Base-by-base conservation (phyloP, 345 rosid species). In the Euphorbia peplus region DNA sequence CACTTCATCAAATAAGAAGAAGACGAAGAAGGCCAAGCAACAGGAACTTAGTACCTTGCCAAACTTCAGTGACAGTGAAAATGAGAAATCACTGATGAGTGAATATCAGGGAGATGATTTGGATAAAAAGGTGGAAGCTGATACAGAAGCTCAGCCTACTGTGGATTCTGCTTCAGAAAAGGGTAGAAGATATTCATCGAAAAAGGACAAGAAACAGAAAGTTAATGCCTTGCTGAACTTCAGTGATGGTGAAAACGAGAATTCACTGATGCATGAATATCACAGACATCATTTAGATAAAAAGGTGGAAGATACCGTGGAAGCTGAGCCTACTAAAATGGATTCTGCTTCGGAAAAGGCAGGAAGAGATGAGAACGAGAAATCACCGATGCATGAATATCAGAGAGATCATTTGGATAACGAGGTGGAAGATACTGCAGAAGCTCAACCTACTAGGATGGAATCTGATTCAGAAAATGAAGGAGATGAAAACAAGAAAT, bases 21-120 rank as follows among this genome's bases (percentile, higher is more conserved):
- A 73, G 71, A 70, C 60, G 37, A 70, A 53, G 35, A 42, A 73
- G 71, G 71, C 60, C 65, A 80, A 73, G 52, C 73, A 78, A 66
- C 62, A 64, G 18, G 58, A 30, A 68, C 67, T 78, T 64, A 71
- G 61, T 46, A n/a, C 61, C 59, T 26, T 12, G 19, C 67, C 50
- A 16, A 58, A 71, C 47, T 69, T 76, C 66, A 64, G 8, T 60
- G 39, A 71, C 63, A 52, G 44, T 12, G 60, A 67, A 58, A 66
- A 63, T 25, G 76, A 67, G 35, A 63, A 61, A 47, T 21, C 25
- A 57, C 70, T 22, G 30, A 51, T 52, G 48, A 54, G 63, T 63
- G 79, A 76, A 41, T 57, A 79, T 71, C 66, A 58, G 56, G 67
- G 62, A 48, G 65, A 63, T 16, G 60, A 77, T 41, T 70, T 46